phyloP scores from a whole-genome alignment of 2,329 filamentous ascomycete species.

The Macrophomina phaseolina region DNA sequence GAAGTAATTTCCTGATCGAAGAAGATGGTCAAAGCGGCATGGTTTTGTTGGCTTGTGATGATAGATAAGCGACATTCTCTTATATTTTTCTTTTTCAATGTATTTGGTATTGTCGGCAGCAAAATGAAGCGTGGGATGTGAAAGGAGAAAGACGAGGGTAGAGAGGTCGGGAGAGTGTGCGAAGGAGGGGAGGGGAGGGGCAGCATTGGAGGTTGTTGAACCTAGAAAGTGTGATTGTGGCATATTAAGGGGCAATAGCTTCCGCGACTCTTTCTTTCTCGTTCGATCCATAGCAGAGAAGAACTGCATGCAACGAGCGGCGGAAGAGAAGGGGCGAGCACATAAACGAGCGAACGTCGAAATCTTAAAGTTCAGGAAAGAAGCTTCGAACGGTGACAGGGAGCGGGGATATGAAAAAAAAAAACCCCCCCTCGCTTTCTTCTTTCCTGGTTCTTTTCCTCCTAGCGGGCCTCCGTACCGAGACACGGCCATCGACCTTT shows the following conservation, averaged over 20 bases:
- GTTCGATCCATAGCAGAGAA: background rate
- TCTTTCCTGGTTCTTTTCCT: background rate
- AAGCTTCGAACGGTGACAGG: background rate
- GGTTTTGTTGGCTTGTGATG: too few relatives aligned
- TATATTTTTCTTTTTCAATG: too few relatives aligned
- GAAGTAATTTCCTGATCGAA: too few relatives aligned
- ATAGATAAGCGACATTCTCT: background rate
- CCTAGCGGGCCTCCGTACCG: background rate
- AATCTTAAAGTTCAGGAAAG: background rate
- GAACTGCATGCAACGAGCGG: background rate
- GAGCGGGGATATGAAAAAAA: background rate
- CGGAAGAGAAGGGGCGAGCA: background rate
- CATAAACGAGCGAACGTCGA: background rate
- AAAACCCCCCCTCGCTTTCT: background rate
- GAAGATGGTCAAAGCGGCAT: too few relatives aligned
- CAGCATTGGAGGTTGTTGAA: too few relatives aligned
- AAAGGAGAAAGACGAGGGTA: background rate
- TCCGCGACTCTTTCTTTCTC: background rate
- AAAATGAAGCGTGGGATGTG: background rate
- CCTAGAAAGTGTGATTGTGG: background rate
- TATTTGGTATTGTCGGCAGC: too few relatives aligned
- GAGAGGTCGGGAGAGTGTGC: background rate
- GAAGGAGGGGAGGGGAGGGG: too few relatives aligned
- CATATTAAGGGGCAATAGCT: background rate
- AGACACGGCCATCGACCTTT: background rate